Conservation (phyloP, 2,329 filamentous ascomycete genomes). For the Ophiostoma ips region DNA sequence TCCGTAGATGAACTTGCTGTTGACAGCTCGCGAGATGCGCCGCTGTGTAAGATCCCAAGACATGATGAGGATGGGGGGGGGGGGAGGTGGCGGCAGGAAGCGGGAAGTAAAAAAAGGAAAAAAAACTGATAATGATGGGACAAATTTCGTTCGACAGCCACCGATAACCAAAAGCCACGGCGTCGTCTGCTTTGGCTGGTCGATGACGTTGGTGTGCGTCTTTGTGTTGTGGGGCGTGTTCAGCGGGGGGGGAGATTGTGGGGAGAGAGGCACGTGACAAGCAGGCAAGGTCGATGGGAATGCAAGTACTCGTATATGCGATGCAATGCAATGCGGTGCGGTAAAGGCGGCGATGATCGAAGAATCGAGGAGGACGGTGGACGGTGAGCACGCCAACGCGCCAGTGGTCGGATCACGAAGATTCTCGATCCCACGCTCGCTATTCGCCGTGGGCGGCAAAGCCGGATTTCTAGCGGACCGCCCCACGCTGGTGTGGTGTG, state of each 20-base stretch:
- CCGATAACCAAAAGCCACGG: no score
- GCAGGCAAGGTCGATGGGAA: neutral
- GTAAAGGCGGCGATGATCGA: no score
- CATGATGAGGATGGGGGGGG: conserved; percentile 26
- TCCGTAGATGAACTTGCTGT: conserved; percentile 60
- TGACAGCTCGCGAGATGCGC: conserved; percentile 50
- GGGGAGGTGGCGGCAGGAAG: neutral
- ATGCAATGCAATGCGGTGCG: no score
- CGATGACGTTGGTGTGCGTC: neutral
- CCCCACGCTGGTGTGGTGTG: no score
- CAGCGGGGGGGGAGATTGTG: neutral
- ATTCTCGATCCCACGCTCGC: no score
- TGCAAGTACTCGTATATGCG: no score
- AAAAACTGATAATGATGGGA: neutral
- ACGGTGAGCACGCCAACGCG: no score
- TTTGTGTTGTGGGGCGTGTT: neutral
- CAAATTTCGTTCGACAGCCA: no score
- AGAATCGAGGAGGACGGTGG: no score
- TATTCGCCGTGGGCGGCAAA: no score
- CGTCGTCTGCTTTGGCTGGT: neutral
- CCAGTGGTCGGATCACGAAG: no score
- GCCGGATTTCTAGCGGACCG: no score
- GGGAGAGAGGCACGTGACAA: neutral
- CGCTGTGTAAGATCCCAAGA: conserved; percentile 44
- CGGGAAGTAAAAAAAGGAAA: neutral